These are phyloP conservation scores for Chlorella vulgaris DNA, from an alignment of 139 green algal species.

Conservation along the genomic window DNA sequence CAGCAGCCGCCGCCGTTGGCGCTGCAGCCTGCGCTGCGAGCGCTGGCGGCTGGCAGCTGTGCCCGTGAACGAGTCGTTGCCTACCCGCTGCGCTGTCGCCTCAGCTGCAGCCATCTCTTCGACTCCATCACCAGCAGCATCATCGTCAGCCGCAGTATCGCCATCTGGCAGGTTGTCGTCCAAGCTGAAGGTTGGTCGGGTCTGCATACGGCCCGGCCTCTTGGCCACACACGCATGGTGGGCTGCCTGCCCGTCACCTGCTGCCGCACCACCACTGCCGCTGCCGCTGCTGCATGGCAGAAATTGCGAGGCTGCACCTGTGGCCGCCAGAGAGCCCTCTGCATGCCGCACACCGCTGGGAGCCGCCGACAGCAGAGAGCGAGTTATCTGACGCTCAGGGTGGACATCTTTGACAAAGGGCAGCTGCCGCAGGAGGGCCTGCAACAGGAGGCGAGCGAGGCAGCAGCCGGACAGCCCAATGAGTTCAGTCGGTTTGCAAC, in stretches of 20 bases:
- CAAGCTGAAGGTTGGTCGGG: constrained; percentile 47
- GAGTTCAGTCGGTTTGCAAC: neutral
- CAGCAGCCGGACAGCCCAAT: neutral
- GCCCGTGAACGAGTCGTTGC: neutral
- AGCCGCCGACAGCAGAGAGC: constrained; percentile 42
- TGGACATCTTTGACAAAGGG: constrained; percentile 72
- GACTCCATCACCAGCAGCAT: no score
- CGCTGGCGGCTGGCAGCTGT: neutral
- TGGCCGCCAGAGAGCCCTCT: neutral
- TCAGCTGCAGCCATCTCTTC: neutral
- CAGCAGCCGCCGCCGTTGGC: neutral
- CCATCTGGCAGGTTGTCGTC: constrained; percentile 6
- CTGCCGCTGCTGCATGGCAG: neutral
- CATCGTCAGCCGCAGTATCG: no score
- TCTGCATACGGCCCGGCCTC: constrained; percentile 40
- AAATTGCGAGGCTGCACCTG: neutral
- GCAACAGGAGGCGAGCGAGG: constrained; percentile 1
- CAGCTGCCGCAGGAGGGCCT: constrained; percentile 35
- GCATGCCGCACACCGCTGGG: constrained; percentile 8
- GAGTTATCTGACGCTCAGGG: constrained; percentile 56
- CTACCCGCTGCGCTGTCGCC: neutral
- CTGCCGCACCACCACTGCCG: neutral
- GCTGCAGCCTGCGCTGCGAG: neutral
- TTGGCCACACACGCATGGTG: neutral
- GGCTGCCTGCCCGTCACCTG: constrained; percentile 1